Conservation (phyloP, 106 monocot species). For the Apostasia shenzhenica region DNA sequence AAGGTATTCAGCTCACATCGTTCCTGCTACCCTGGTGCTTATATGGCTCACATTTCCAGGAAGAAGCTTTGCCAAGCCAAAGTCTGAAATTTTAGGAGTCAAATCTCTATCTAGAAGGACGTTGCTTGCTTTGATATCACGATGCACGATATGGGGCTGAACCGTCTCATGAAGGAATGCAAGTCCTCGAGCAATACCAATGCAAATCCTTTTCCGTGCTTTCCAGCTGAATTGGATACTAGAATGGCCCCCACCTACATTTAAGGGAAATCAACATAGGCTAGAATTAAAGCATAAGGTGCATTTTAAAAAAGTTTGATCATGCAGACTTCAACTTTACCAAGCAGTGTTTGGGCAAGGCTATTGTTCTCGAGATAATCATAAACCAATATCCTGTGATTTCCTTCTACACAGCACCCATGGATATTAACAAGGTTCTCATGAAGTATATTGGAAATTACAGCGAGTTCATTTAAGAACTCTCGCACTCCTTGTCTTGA, state of each 20-base stretch:
- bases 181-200: conserved; percentile 45
- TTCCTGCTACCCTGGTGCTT: conserved; percentile 42
- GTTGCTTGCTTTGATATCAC: conserved; percentile 45
- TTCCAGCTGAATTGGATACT: conserved; percentile 23
- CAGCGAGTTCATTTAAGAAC: conserved; percentile 35
- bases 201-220: conserved; percentile 21
- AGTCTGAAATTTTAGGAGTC: conserved; percentile 40
- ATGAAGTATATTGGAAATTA: conserved; percentile 35
- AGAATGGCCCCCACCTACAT: conserved; percentile 9
- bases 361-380: conserved; percentile 56
- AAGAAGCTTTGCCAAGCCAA: conserved; percentile 42
- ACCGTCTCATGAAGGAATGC: conserved; percentile 32
- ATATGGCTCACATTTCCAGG: conserved; percentile 29
- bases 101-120: conserved; percentile 43
- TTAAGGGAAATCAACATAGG: background rate
- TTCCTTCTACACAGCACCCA: conserved; percentile 40
- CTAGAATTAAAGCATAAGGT: no score
- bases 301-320: no score
- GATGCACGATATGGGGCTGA: conserved; percentile 30
- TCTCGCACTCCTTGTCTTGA: conserved; percentile 38
- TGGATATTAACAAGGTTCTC: conserved; percentile 35
- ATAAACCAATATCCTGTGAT: conserved; percentile 41
- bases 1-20: conserved; percentile 14
- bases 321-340: conserved; percentile 7
- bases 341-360: conserved; percentile 39